Base-by-base conservation (phyloP, 2,329 filamentous ascomycete genomes). In the Sarocladiaceae sp. region DNA sequence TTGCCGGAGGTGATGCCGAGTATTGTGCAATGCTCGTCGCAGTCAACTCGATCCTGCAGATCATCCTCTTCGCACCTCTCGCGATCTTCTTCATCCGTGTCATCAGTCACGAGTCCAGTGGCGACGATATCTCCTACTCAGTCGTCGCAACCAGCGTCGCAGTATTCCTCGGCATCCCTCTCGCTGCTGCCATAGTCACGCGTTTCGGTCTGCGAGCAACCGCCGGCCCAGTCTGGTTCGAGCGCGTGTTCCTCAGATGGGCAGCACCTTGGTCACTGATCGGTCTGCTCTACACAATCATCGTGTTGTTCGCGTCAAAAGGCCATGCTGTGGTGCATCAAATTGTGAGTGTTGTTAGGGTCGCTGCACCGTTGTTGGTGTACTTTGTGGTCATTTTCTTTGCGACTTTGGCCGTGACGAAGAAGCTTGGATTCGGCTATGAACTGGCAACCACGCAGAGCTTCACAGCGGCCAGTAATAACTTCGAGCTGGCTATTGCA, bases 401-500 rank as follows among this genome's bases (percentile, higher is more conserved):
- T 46, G 60, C 74, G 2, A 94, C 89, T 0, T 71, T 94, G 1
- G 73, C 72, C 39, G 69, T 84, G 2, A 78, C 82, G 3, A 74
- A 77, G 47, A 77, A 74, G n/a, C 69, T 86, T n/a, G 87, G 89
- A 0, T 91, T 91, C 54, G 83, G 82, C 0, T 95, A 95, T 64
- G 77, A 77, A 31, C 65, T 91, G 1, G 78, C 80, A 1, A 77
- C 79, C 11, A 93, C 90, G 2, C 90, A 95, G 69, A 91, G 88
- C 63, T 94, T 96, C 61, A 95, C 89, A 0, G 92, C 90, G 0
- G 88, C 89, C 1, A 96, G 90, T 65, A 96, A 96, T 64, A 96
- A 96, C 64, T 96, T 96, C 62, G 91, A 96, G 71, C 72, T 96
- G 22, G 90, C 91, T 0, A 96, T 96, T 68, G 90, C 90, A 0